phyloP scores from a whole-genome alignment of 78 protist genomes.

The Chrysochromulina tobinii region DNA sequence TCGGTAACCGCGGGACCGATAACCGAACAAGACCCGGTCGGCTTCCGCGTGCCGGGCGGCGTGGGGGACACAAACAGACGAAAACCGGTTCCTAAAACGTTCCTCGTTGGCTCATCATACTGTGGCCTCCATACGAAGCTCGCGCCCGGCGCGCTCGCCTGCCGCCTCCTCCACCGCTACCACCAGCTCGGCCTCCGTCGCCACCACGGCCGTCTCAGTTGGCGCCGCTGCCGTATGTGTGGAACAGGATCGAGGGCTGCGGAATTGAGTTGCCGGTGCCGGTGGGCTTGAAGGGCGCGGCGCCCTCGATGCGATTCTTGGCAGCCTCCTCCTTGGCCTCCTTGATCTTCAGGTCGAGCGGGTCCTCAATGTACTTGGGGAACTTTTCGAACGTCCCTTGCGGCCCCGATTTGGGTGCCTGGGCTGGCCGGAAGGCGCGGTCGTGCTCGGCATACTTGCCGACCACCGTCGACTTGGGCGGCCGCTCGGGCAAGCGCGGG shows the following conservation, averaged over 20 bases:
- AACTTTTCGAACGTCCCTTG: background rate
- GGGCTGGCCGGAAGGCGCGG: background rate
- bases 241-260: background rate
- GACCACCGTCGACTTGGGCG: background rate
- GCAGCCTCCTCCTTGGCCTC: background rate
- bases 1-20: too few species aligned
- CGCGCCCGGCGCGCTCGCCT: too few species aligned
- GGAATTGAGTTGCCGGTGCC: background rate
- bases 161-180: too few species aligned
- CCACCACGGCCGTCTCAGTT: too few species aligned
- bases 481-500: background rate
- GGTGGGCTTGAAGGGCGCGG: background rate
- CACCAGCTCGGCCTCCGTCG: too few species aligned
- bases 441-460: background rate
- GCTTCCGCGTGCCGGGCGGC: too few species aligned
- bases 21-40: too few species aligned
- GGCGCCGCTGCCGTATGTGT: background rate
- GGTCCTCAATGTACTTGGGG: background rate
- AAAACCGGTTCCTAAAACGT: too few species aligned
- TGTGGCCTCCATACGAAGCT: too few species aligned
- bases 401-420: background rate
- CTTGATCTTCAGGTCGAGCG: background rate
- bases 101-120: too few species aligned
- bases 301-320: background rate
- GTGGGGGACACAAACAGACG: too few species aligned